A percentile compares a stretch with the other conserved stretches of the same genome.
Conservation (phyloP, 495 filamentous ascomycete genomes). For the Sabuloglossum arenarium region DNA sequence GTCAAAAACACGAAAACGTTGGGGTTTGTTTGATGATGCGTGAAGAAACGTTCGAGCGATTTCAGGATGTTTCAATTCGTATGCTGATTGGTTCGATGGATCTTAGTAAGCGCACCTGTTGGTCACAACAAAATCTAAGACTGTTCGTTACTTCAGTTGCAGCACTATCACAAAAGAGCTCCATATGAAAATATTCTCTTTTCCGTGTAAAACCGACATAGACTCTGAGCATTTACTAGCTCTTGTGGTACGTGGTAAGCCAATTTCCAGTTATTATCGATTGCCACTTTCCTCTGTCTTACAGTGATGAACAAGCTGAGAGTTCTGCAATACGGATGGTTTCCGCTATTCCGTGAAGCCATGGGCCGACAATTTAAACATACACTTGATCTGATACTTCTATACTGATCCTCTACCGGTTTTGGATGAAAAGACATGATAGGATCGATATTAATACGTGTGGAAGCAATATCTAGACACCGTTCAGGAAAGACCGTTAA, state of each 20-base stretch:
- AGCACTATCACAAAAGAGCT: no score
- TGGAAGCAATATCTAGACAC: neutral
- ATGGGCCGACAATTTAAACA: conserved; percentile 26
- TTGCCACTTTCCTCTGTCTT: neutral
- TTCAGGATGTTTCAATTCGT: neutral
- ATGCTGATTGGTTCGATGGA: neutral
- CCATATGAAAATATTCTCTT: neutral
- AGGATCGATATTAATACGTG: neutral
- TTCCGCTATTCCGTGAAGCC: conserved; percentile 24
- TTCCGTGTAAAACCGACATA: neutral
- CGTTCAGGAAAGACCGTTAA: neutral
- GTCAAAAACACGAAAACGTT: no score
- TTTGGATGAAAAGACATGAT: neutral
- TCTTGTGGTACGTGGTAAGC: neutral
- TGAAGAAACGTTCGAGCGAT: neutral
- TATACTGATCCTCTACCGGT: neutral
- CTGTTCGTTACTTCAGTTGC: neutral
- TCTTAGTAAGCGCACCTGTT: neutral
- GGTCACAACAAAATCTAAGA: neutral
- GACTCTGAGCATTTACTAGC: no score
- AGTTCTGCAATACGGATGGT: conserved; percentile 39
- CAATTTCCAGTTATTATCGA: neutral
- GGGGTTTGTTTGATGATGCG: neutral
- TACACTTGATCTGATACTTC: conserved; percentile 34
- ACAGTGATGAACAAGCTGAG: conserved; percentile 26